Evolutionary conservation across 2,329 filamentous ascomycete genomes (phyloP), one percentile per base, ranked within the genome.

Genomic region (Ophiognomonia clavigignenti-juglandacearum): DNA sequence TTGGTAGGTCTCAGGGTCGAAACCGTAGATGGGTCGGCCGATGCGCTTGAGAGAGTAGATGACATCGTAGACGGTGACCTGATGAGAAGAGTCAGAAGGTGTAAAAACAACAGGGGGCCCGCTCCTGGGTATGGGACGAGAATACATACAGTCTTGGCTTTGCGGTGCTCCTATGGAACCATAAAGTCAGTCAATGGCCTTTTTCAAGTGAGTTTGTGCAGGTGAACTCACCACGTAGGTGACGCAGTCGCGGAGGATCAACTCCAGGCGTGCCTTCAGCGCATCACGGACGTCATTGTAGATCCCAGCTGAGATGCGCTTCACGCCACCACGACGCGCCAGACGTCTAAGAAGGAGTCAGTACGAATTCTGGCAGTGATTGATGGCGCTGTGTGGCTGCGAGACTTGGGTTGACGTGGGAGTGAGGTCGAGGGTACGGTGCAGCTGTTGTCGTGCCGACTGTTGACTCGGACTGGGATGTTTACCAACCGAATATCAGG

Each of bases 251-350:
- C 55, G 53, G 0, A 85, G 56, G 2, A 85, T 73, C 23, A 54
- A 53, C 5, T 65, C 54, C 0, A 91, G 64, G 0, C 73, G 68
- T 0, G 56, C 51, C 19, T 72, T 78, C 2, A 91, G 43, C 0
- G 71, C 78, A 0, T 4, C 16, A 0, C 87, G 70, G 0, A 74
- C 62, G 0, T 86, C 82, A 0, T 81, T 71, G 56, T 91, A 91
- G 3, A 90, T 83, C 0, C 38, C 54, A 0, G 60, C 75, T 0
- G 82, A 83, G 8, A 91, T 88, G 0, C 86, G 72, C 60, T 90
- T 90, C 0, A 92, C 83, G 0, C 87, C 87, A 1, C 86, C 87
- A 6, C 87, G 80, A 6, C 87, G 78, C 1, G 87, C 87, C 0
- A 92, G 65, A 34, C 86, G 82, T 54, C 85, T 83, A 48, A 4